phyloP scores from a whole-genome alignment of 495 filamentous ascomycete species.

The Poronia punctata region DNA sequence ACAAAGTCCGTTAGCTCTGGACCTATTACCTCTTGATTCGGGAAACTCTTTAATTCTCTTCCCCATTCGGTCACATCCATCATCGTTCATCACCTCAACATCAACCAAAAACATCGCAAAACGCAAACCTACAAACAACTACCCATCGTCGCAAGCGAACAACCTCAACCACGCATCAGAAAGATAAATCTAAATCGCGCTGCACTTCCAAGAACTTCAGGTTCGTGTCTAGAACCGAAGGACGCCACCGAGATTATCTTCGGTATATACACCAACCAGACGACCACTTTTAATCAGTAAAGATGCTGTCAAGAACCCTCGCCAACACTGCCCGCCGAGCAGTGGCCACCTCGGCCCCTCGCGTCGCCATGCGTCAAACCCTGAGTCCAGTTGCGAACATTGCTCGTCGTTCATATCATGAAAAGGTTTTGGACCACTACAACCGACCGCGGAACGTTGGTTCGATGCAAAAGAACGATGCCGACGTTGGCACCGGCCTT shows the following conservation, averaged over 20 bases:
- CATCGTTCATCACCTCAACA: background rate
- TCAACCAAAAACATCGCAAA: background rate
- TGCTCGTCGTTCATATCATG: conserved; percentile 44
- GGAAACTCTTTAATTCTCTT: conserved; percentile 4
- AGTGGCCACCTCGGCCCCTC: conserved; percentile 18
- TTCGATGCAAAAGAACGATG: conserved; percentile 76
- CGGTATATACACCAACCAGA: background rate
- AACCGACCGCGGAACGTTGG: conserved; percentile 90
- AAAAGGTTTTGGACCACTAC: conserved; percentile 88
- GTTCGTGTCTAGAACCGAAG: background rate
- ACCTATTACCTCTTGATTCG: conserved; percentile 15
- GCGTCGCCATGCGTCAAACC: conserved; percentile 31
- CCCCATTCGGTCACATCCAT: background rate
- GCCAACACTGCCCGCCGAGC: conserved; percentile 25
- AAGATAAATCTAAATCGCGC: too few relatives aligned
- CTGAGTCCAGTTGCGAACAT: conserved; percentile 31
- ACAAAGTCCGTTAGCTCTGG: conserved; percentile 23
- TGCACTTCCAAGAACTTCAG: too few relatives aligned
- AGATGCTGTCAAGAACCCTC: conserved; percentile 24
- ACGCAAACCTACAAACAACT: too few relatives aligned
- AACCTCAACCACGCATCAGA: too few relatives aligned
- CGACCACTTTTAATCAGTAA: conserved; percentile 1
- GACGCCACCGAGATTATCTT: conserved; percentile 1
- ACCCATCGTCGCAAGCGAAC: too few relatives aligned
- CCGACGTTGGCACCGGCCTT: conserved; percentile 90